phyloP scores from a whole-genome alignment of 768 basidiomycete species.

The Lactarius deliciosus region DNA sequence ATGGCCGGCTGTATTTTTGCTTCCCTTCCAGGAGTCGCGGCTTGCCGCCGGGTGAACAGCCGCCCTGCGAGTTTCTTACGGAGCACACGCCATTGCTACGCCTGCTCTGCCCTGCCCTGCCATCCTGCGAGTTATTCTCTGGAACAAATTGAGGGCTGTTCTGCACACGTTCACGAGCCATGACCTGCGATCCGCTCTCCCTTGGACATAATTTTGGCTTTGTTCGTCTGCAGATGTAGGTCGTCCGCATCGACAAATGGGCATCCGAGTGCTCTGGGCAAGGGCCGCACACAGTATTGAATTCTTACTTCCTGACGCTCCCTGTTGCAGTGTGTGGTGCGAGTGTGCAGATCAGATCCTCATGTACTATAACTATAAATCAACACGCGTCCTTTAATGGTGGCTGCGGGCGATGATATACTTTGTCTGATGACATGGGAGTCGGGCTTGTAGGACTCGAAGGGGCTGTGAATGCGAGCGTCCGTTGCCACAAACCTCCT shows the following conservation, averaged over 20 bases:
- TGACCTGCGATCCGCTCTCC: conserved; percentile 74
- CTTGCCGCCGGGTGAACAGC: background rate
- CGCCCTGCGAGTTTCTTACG: conserved; percentile 45
- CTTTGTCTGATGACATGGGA: background rate
- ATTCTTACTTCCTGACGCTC: conserved; percentile 74
- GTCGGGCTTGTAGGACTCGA: background rate
- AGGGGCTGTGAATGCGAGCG: background rate
- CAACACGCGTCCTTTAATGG: background rate
- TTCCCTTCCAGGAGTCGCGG: background rate
- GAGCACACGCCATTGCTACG: conserved; percentile 80
- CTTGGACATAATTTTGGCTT: conserved; percentile 74
- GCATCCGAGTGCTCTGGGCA: conserved; percentile 52
- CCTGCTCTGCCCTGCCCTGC: conserved; percentile 37
- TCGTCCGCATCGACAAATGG: conserved; percentile 90
- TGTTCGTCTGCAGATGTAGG: conserved; percentile 71
- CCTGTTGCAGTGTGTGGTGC: conserved; percentile 41
- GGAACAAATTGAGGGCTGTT: conserved; percentile 60
- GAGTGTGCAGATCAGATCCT: background rate
- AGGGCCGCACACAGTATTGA: conserved; percentile 66
- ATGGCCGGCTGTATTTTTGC: background rate
- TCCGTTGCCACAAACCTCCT: too few relatives aligned
- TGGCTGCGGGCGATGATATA: background rate
- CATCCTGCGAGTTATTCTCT: conserved; percentile 35
- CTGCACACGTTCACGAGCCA: conserved; percentile 78
- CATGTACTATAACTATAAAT: too few relatives aligned